Evolutionary conservation across 129 eudicot species (phyloP).

Genomic region (Artemisia annua): DNA sequence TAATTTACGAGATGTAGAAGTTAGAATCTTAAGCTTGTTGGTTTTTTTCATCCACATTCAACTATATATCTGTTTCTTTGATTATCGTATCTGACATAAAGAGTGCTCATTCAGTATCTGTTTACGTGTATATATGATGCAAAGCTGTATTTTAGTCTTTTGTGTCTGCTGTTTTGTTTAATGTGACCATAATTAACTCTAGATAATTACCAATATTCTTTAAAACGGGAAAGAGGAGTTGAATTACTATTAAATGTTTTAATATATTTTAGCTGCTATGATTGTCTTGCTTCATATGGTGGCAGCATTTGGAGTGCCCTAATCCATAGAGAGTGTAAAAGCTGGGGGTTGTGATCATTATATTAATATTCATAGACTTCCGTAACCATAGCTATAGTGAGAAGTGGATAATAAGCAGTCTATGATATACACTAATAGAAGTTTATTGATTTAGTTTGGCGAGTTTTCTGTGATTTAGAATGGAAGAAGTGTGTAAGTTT

Average conservation of each 20-base stretch:
- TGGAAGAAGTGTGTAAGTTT: background rate
- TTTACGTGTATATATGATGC: no score
- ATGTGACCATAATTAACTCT: conserved; percentile 3
- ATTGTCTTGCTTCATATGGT: conserved; percentile 15
- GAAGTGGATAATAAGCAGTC: background rate
- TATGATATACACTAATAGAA: background rate
- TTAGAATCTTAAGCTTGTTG: background rate
- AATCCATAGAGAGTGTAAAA: conserved; percentile 8
- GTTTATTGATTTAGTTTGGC: background rate
- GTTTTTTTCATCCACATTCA: conserved; percentile 2
- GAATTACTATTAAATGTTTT: conserved; percentile 7
- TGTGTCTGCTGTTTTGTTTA: conserved; percentile 1
- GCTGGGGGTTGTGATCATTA: background rate
- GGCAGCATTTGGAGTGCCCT: background rate
- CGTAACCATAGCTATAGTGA: background rate
- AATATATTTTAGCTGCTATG: conserved; percentile 6
- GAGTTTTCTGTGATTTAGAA: background rate
- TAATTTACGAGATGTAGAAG: conserved; percentile 1
- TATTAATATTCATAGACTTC: background rate
- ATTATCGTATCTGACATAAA: background rate
- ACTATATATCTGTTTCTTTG: conserved; percentile 6
- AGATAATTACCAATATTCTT: conserved; percentile 7
- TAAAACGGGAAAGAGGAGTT: background rate
- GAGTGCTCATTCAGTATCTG: conserved; percentile 5
- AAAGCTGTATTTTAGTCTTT: conserved; percentile 16